Base-by-base conservation (phyloP, 2,329 filamentous ascomycete species). In the Pseudofabraea citricarpa region DNA sequence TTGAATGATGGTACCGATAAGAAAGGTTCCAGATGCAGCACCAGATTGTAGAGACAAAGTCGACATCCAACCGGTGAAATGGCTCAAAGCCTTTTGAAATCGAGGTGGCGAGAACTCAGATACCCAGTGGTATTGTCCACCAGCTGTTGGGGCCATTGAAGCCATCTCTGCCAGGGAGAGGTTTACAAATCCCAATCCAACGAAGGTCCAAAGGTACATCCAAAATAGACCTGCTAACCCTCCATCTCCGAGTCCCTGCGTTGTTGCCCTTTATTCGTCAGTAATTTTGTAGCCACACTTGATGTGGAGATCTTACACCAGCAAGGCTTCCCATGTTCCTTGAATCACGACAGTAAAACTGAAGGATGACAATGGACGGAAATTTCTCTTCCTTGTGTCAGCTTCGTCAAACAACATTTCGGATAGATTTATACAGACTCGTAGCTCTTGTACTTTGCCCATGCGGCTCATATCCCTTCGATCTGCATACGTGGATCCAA, bases 21-120 rank as follows among this genome's bases (percentile, higher is more conserved):
- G 72, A 68, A 56, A 72, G 65, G 15, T 68, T 68, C 18, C 83
- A 18, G 83, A 75, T 18, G 87, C 71, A 0, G 83, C 87, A 54
- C 89, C 88, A 54, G 82, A 87, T 58, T 88, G 81, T 67, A 89
- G 89, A 45, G 85, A 86, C 24, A 87, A 77, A 21, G 85, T 74
- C 54, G 68, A 69, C 33, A 73, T 56, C 73, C 72, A 74, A 41
- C 70, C 71, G 59, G 70, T 69, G 5, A 73, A 60, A 53, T 80
- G 81, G 49, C 74, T 78, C 5, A 80, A 61, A 39, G 74, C 70
- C 44, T 72, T 75, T 49, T 77, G 70, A 22, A 65, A 67, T 15
- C 61, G 62, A 2, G 59, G 59, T 1, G 74, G 71, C 2, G 70
- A 70, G 49, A 78, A 69, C 53, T 77, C 71, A 1, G 70, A 75